phyloP scores from a whole-genome alignment of 805 yeast species.

The Candida silvicultrix region DNA sequence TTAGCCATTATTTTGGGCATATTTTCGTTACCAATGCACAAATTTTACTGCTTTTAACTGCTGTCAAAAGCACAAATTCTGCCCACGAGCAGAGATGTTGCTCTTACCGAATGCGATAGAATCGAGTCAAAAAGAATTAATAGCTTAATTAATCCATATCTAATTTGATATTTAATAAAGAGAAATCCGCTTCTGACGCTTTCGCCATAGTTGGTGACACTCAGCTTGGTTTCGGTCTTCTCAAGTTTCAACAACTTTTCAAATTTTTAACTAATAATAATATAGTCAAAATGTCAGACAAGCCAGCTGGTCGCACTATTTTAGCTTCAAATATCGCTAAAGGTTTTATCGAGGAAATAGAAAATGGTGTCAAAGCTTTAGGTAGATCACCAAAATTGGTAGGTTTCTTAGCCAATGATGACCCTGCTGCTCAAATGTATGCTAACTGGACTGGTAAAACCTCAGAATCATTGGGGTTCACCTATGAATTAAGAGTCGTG shows the following conservation, averaged over 20 bases:
- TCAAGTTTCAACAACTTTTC: background rate
- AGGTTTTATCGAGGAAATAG: slow-evolving; percentile 68
- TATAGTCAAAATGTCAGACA: slow-evolving; percentile 14
- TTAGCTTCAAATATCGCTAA: slow-evolving; percentile 87
- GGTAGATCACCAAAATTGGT: slow-evolving; percentile 68
- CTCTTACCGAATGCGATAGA: background rate
- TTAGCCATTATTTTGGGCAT: too few species aligned
- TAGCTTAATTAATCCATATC: background rate
- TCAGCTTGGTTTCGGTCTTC: background rate
- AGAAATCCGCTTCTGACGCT: too few species aligned
- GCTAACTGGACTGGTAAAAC: slow-evolving; percentile 96
- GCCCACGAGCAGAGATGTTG: background rate
- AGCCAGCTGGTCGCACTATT: slow-evolving; percentile 64
- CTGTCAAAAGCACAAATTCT: background rate
- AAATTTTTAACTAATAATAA: too few species aligned
- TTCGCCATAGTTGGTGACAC: background rate
- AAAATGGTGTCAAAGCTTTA: slow-evolving; percentile 45
- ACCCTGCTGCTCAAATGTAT: slow-evolving; percentile 93
- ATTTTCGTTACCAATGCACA: too few species aligned
- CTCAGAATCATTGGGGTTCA: slow-evolving; percentile 77
- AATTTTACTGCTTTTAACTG: too few species aligned
- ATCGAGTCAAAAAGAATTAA: slow-evolving; percentile 1
- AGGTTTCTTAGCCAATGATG: slow-evolving; percentile 86
- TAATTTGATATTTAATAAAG: background rate
- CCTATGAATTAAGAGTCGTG: slow-evolving; percentile 66